These are phyloP conservation scores for Gryganskiella cystojenkinii DNA, from an alignment of 192 early-diverging fungal species.

Conservation along the genomic window DNA sequence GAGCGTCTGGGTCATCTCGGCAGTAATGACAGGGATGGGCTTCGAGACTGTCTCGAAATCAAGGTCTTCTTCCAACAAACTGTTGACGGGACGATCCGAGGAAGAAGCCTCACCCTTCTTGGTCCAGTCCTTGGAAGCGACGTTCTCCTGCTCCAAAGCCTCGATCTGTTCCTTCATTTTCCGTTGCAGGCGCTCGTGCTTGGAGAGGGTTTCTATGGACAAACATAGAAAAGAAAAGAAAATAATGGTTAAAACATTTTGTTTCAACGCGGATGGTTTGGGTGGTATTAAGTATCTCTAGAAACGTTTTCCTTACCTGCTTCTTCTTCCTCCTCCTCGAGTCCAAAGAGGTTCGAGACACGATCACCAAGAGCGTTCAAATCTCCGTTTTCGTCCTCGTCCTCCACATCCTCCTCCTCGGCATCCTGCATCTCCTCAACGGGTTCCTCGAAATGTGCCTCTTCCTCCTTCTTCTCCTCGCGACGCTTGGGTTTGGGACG, in stretches of 20 bases:
- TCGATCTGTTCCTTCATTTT: slow-evolving; percentile 77
- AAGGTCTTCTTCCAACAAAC: slow-evolving; percentile 92
- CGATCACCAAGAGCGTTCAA: slow-evolving; percentile 50
- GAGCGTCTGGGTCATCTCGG: slow-evolving; percentile 86
- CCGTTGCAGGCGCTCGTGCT: slow-evolving; percentile 84
- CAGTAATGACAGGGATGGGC: slow-evolving; percentile 94
- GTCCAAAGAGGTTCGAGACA: slow-evolving; percentile 67
- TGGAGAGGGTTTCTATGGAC: slow-evolving; percentile 61
- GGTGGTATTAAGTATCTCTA: slow-evolving; percentile 31
- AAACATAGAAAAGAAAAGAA: not conserved
- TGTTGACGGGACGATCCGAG: slow-evolving; percentile 89
- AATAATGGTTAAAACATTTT: slow-evolving; percentile 22
- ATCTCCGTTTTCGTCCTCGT: slow-evolving; percentile 55
- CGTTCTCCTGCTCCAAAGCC: slow-evolving; percentile 86
- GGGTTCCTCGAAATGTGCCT: slow-evolving; percentile 38
- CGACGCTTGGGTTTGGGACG: slow-evolving; percentile 37
- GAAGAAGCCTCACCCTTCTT: slow-evolving; percentile 87
- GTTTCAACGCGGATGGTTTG: not conserved
- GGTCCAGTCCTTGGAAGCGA: slow-evolving; percentile 90
- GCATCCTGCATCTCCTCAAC: slow-evolving; percentile 51
- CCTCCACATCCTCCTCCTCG: slow-evolving; percentile 51
- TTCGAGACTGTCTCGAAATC: slow-evolving; percentile 92
- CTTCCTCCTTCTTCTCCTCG: slow-evolving; percentile 51
- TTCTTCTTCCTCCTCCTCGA: slow-evolving; percentile 63
- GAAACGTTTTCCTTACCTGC: too few relatives aligned